Evolutionary conservation across 2,329 filamentous ascomycete species (phyloP).

Genomic region (Magnaporthales sp.): DNA sequence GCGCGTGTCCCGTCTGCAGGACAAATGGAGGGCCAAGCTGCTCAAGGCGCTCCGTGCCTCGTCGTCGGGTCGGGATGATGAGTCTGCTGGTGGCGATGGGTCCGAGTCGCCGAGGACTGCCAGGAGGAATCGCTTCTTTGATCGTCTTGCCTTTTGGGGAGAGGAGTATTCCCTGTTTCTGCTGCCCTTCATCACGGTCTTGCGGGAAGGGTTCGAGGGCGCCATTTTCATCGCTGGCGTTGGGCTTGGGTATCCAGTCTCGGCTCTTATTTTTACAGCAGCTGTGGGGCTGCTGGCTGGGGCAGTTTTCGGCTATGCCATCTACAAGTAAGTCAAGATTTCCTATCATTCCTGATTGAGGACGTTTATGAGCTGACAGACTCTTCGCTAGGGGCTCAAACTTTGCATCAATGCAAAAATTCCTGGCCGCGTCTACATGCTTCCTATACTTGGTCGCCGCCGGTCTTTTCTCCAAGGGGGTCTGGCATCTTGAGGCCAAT

Average conservation of each 20-base stretch:
- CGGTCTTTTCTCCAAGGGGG: slow-evolving; percentile 65
- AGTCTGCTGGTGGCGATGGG: slow-evolving; percentile 19
- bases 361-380: not conserved
- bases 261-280: slow-evolving; percentile 69
- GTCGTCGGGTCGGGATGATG: slow-evolving; percentile 14
- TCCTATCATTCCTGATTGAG: not conserved
- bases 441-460: slow-evolving; percentile 75
- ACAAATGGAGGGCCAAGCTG: slow-evolving; percentile 82
- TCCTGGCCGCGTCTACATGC: slow-evolving; percentile 70
- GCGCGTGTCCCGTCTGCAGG: slow-evolving; percentile 72
- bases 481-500: slow-evolving; percentile 65
- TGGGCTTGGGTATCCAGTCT: slow-evolving; percentile 64
- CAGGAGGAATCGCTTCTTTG: slow-evolving; percentile 22
- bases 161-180: slow-evolving; percentile 83
- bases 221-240: slow-evolving; percentile 84
- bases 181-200: slow-evolving; percentile 78
- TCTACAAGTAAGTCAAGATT: slow-evolving; percentile 59
- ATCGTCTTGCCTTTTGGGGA: slow-evolving; percentile 37
- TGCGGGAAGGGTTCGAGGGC: slow-evolving; percentile 78
- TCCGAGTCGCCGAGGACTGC: not conserved
- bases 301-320: slow-evolving; percentile 55
- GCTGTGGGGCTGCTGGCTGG: slow-evolving; percentile 64
- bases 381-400: slow-evolving; percentile 11
- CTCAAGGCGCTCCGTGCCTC: slow-evolving; percentile 55
- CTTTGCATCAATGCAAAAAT: slow-evolving; percentile 24